Conservation (phyloP, 2,329 filamentous ascomycete genomes). For the Leptographium lundbergii region DNA sequence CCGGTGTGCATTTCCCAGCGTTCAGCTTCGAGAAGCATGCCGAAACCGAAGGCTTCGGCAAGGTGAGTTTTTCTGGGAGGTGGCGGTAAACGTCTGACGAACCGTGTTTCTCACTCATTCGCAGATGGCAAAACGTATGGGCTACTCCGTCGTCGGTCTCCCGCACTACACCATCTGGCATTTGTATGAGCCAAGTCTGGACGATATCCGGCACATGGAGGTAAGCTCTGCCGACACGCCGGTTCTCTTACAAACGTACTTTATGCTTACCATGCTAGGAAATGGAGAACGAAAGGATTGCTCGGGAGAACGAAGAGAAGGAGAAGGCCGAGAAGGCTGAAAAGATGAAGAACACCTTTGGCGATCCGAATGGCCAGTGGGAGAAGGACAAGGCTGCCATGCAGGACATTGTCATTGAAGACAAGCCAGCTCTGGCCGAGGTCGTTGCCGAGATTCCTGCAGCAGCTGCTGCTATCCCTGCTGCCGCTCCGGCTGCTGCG, state of each 20-base stretch:
- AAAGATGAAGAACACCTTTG: conserved; percentile 71
- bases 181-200: conserved; percentile 96
- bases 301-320: conserved; percentile 67
- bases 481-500: background rate
- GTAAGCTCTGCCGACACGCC: conserved; percentile 23
- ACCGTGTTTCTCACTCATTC: background rate
- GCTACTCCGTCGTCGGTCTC: conserved; percentile 85
- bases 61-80: conserved; percentile 44
- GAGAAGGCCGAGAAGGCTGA: conserved; percentile 59
- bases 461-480: conserved; percentile 1
- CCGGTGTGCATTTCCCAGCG: conserved; percentile 91
- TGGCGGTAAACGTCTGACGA: background rate
- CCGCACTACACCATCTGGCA: conserved; percentile 99
- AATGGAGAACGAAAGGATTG: conserved; percentile 80
- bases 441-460: conserved; percentile 19
- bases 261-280: conserved; percentile 37
- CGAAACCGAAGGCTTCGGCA: conserved; percentile 96
- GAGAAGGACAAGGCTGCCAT: conserved; percentile 79
- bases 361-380: conserved; percentile 68
- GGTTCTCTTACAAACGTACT: background rate
- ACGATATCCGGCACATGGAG: conserved; percentile 96
- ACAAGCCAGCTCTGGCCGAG: conserved; percentile 20
- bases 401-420: conserved; percentile 50
- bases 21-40: conserved; percentile 99
- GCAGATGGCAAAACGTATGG: conserved; percentile 95